These are phyloP conservation scores for Ogataea glucozyma DNA, from an alignment of 805 yeast genomes.

Conservation along the genomic window DNA sequence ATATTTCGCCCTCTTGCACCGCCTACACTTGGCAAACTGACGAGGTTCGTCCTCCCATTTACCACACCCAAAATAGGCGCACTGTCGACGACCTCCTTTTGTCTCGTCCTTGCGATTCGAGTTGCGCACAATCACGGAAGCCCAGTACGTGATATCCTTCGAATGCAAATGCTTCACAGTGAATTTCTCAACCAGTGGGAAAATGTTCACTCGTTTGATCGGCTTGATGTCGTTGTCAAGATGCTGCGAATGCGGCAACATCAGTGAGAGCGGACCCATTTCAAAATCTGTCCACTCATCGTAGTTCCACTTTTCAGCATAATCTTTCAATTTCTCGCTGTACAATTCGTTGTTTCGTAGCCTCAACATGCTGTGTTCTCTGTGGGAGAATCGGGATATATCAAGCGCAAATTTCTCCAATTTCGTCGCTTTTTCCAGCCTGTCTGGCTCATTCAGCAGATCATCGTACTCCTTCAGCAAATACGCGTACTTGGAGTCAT, in stretches of 20 bases:
- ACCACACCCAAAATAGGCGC: constrained; percentile 92
- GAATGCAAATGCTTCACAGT: constrained; percentile 66
- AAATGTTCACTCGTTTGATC: constrained; percentile 60
- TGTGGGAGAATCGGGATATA: constrained; percentile 31
- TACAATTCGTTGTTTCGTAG: constrained; percentile 30
- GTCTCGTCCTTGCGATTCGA: constrained; percentile 89
- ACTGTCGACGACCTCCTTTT: constrained; percentile 88
- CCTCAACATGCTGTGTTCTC: constrained; percentile 30
- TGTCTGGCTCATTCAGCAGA: constrained; percentile 24
- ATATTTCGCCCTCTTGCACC: constrained; percentile 93
- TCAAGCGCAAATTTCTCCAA: constrained; percentile 32
- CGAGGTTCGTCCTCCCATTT: constrained; percentile 90
- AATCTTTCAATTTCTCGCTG: constrained; percentile 23
- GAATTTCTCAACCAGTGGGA: constrained; percentile 90
- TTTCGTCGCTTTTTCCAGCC: constrained; percentile 29
- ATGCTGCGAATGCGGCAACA: constrained; percentile 23
- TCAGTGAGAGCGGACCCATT: constrained; percentile 27
- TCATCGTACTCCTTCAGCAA: constrained; percentile 24
- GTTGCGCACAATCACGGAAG: constrained; percentile 96
- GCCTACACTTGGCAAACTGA: constrained; percentile 91
- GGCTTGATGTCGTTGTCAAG: constrained; percentile 39
- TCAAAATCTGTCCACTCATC: constrained; percentile 39
- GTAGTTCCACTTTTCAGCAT: constrained; percentile 46
- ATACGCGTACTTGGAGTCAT: constrained; percentile 20
- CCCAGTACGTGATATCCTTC: constrained; percentile 90